These are phyloP conservation scores for Linanthus parryae DNA, from an alignment of 148 eudicot species.

Conservation along the genomic window DNA sequence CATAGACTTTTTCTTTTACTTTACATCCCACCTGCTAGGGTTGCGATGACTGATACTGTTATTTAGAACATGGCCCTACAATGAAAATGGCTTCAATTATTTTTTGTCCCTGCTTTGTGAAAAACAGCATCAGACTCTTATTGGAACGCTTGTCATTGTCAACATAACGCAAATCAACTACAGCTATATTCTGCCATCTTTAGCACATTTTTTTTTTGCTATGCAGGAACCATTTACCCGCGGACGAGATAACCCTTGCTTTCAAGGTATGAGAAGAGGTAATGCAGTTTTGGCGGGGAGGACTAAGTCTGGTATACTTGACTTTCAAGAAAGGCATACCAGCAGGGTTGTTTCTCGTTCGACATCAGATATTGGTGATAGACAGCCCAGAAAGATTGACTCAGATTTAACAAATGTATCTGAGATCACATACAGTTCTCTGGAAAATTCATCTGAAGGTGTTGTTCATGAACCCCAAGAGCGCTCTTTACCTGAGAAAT, in stretches of 20 bases:
- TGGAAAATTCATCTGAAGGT: constrained; percentile 13
- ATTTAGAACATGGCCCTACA: too few relatives aligned
- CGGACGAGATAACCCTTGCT: constrained; percentile 31
- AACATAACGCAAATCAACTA: too few relatives aligned
- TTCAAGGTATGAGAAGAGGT: constrained; percentile 38
- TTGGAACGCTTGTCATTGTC: too few relatives aligned
- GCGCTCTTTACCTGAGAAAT: constrained; percentile 19
- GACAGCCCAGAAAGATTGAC: constrained; percentile 8
- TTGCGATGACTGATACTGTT: too few relatives aligned
- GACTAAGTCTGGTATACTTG: constrained; percentile 6
- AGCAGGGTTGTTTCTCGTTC: constrained; percentile 15
- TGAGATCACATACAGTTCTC: constrained; percentile 11
- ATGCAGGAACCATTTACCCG: constrained; percentile 30
- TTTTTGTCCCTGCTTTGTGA: too few relatives aligned
- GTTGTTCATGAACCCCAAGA: constrained; percentile 20
- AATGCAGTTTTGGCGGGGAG: constrained; percentile 18
- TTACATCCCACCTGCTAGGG: too few relatives aligned
- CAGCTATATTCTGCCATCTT: too few relatives aligned
- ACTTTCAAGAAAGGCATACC: constrained; percentile 11
- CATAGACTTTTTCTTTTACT: too few relatives aligned
- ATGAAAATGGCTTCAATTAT: too few relatives aligned
- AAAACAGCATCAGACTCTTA: too few relatives aligned
- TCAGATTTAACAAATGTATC: constrained; percentile 7
- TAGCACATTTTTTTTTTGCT: too few relatives aligned
- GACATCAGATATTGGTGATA: constrained; percentile 23